Percentiles rank a stretch among this genome's conserved stretches.
phyloP scores from a whole-genome alignment of 306 rosid species.

The Spatholobus suberectus region DNA sequence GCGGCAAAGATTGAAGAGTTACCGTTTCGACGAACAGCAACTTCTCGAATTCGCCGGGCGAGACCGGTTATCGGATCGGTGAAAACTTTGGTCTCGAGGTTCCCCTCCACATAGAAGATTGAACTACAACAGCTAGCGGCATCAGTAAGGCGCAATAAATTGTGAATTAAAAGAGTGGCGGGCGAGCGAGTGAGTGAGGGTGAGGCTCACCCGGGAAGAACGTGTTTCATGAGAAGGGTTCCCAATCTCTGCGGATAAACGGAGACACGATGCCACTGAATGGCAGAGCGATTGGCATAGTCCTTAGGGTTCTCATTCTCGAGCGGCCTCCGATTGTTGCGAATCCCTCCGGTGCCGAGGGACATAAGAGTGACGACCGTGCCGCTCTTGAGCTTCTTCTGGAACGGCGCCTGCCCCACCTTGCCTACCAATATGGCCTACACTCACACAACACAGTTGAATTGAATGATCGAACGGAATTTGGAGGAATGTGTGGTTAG shows the following conservation, averaged over 20 bases:
- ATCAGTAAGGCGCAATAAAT: not conserved
- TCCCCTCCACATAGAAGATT: constrained; percentile 80
- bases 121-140: constrained; percentile 54
- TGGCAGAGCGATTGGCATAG: constrained; percentile 69
- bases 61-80: constrained; percentile 71
- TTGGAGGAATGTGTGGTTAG: not conserved
- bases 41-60: constrained; percentile 80
- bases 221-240: constrained; percentile 51
- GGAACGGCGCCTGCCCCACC: constrained; percentile 84
- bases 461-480: not conserved
- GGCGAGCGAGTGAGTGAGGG: not conserved
- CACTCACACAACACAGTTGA: not conserved
- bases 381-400: constrained; percentile 80
- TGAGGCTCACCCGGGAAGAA: constrained; percentile 58
- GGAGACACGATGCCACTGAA: constrained; percentile 95
- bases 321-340: constrained; percentile 81
- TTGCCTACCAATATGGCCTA: constrained; percentile 90
- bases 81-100: constrained; percentile 82
- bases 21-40: constrained; percentile 83
- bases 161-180: not conserved
- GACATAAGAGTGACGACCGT: constrained; percentile 65
- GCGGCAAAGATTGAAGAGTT: constrained; percentile 1
- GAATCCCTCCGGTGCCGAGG: constrained; percentile 91
- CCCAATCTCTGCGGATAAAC: constrained; percentile 73
- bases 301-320: constrained; percentile 74